Conservation (phyloP, 1,139 yeast species). For the Sugiyamaella japonica region DNA sequence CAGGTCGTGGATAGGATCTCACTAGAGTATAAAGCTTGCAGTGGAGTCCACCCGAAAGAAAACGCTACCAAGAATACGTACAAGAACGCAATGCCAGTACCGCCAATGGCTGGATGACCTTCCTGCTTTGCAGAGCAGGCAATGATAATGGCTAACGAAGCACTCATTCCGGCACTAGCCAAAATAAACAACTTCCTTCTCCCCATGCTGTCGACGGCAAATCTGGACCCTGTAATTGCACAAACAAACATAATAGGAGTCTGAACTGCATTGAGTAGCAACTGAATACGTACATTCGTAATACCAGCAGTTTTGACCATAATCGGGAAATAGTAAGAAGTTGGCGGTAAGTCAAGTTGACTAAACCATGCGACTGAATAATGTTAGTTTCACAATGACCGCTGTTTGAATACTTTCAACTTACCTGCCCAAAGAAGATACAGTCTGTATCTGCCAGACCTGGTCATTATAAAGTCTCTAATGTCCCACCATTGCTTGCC, state of each 20-base stretch:
- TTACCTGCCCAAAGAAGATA: conserved; percentile 14
- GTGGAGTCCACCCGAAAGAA: conserved; percentile 23
- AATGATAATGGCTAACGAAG: conserved; percentile 24
- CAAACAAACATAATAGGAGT: conserved; percentile 18
- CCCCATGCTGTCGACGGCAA: conserved; percentile 23
- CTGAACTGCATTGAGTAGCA: conserved; percentile 20
- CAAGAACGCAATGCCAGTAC: conserved; percentile 18
- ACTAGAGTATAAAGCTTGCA: conserved; percentile 18
- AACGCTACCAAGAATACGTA: conserved; percentile 18
- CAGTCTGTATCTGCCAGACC: conserved; percentile 16
- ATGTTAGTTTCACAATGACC: background rate
- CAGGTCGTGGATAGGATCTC: conserved; percentile 17
- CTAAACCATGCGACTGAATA: conserved; percentile 17
- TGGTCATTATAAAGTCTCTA: conserved; percentile 17
- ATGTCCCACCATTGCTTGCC: conserved; percentile 24
- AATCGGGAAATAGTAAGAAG: conserved; percentile 21
- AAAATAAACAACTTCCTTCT: conserved; percentile 22
- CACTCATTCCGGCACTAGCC: conserved; percentile 21
- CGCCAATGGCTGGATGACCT: conserved; percentile 17
- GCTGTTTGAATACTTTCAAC: too few relatives aligned
- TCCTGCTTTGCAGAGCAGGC: conserved; percentile 20
- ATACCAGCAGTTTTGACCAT: conserved; percentile 23
- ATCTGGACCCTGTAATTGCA: conserved; percentile 17
- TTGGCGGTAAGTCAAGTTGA: conserved; percentile 19
- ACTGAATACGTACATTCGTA: conserved; percentile 14